Base-by-base conservation (phyloP, 257 asterid genomes). In the Petrea volubilis region DNA sequence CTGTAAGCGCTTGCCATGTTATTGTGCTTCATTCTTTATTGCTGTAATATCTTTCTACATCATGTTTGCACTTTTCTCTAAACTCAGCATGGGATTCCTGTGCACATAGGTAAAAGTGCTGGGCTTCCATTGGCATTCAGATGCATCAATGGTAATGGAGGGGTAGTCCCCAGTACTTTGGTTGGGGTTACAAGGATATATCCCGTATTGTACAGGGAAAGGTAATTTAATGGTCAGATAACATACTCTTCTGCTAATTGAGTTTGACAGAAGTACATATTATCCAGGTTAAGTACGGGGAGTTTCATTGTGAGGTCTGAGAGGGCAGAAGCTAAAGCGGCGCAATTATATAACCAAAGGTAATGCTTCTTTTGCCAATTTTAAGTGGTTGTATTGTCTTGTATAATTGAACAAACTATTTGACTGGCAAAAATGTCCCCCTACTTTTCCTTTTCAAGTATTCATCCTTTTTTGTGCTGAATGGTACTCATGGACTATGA, bases 121-220 rank as follows among this genome's bases (percentile, higher is more conserved):
- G 83, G 85, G 41, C 44, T 79, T 64, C 96, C 99, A 25, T 73
- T 92, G 83, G 91, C 98, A 41, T 92, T 95, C 82, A 83, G 83
- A 84, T 92, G 88, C 84, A 95, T 95, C 77, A 95, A 87, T 82
- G 83, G 84, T 68, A 76, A 78, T 21, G 99, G 99, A 79, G 99
- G 99, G 63, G 71, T 82, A 57, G 93, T 92, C 66, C 97, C 98
- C 50, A 79, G 87, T 78, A 95, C 99, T 63, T 58, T 92, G 72
- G 82, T 92, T 64, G 96, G 97, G 41, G 73, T 95, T 60, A 83
- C 88, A 74, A 84, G 96, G 89, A 83, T 84, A 70, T 95, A 92
- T 78, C 98, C 96, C 67, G 79, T 95, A 84, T 85, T 90, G 60
- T 92, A 88, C 83, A 70, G 85, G 81, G 98, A 92, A 88, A 95